These are phyloP conservation scores for Teratosphaeriaceae sp. DNA, from an alignment of 2,329 filamentous ascomycete genomes.

Conservation along the genomic window DNA sequence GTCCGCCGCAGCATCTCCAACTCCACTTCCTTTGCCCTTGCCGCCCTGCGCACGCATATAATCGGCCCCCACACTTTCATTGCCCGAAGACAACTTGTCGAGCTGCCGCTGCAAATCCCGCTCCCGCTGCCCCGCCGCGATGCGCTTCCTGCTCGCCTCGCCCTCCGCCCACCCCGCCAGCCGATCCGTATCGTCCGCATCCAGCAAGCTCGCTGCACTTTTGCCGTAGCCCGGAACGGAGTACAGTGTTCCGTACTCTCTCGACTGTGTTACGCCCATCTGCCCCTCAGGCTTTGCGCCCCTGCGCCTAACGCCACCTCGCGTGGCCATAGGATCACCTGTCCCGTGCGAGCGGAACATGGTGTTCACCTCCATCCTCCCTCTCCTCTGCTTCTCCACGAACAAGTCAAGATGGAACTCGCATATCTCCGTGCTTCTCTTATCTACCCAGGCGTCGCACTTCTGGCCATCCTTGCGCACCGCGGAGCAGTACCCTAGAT, in stretches of 20 bases:
- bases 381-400: conserved; percentile 61
- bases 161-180: conserved; percentile 47
- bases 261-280: conserved; percentile 48
- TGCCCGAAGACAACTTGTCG: conserved; percentile 34
- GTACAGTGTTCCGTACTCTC: conserved; percentile 47
- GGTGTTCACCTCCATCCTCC: conserved; percentile 72
- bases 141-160: conserved; percentile 58
- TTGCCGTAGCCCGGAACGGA: conserved; percentile 33
- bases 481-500: conserved; percentile 82
- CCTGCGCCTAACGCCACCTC: too few species aligned
- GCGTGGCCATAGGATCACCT: too few species aligned
- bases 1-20: background rate
- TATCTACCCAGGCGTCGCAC: conserved; percentile 82
- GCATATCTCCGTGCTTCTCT: conserved; percentile 80
- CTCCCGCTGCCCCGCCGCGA: conserved; percentile 65
- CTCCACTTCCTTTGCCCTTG: too few species aligned
- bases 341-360: conserved; percentile 37
- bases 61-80: conserved; percentile 62
- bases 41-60: conserved; percentile 66
- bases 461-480: conserved; percentile 75
- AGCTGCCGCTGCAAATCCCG: conserved; percentile 64
- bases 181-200: conserved; percentile 54
- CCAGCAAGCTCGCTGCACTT: conserved; percentile 57
- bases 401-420: conserved; percentile 86
- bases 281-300: too few species aligned